Evolutionary conservation across 2,329 filamentous ascomycete species (phyloP).

Genomic region (Tolypocladium pustulatum): DNA sequence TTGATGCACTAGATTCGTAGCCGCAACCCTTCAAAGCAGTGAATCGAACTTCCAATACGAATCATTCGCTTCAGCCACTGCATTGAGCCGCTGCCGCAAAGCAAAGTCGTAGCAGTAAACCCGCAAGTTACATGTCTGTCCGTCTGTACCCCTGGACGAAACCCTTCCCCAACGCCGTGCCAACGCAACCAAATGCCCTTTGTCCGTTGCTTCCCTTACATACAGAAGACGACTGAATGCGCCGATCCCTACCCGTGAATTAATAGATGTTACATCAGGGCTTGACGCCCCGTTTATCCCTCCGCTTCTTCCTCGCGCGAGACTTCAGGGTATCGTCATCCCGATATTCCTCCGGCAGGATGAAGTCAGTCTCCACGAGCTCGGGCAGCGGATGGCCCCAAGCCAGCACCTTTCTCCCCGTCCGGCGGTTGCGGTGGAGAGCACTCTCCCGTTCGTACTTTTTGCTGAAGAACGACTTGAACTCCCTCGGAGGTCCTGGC

Average conservation of each 20-base stretch:
- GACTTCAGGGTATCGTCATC: constrained; percentile 45
- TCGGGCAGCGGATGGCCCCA: constrained; percentile 80
- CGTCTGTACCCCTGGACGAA: background rate
- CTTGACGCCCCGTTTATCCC: constrained; percentile 43
- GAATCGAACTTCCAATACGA: background rate
- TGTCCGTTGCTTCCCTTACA: background rate
- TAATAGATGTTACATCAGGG: constrained; percentile 13
- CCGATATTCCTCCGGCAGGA: constrained; percentile 56
- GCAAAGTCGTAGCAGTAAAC: background rate
- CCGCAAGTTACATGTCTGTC: background rate
- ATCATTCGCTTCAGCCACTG: background rate
- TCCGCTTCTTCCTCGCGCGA: constrained; percentile 52
- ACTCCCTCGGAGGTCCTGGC: constrained; percentile 43
- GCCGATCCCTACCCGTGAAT: background rate
- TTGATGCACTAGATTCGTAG: background rate
- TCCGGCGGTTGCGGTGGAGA: constrained; percentile 59
- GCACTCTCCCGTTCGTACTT: constrained; percentile 70
- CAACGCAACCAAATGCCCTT: background rate
- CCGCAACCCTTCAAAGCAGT: background rate
- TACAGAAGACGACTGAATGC: background rate
- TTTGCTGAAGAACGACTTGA: constrained; percentile 81
- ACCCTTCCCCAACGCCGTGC: background rate
- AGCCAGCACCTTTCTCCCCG: constrained; percentile 59
- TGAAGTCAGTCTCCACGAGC: constrained; percentile 58
- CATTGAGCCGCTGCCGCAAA: background rate